phyloP scores from a whole-genome alignment of 495 filamentous ascomycete species.

The Achaetomiella virescens region DNA sequence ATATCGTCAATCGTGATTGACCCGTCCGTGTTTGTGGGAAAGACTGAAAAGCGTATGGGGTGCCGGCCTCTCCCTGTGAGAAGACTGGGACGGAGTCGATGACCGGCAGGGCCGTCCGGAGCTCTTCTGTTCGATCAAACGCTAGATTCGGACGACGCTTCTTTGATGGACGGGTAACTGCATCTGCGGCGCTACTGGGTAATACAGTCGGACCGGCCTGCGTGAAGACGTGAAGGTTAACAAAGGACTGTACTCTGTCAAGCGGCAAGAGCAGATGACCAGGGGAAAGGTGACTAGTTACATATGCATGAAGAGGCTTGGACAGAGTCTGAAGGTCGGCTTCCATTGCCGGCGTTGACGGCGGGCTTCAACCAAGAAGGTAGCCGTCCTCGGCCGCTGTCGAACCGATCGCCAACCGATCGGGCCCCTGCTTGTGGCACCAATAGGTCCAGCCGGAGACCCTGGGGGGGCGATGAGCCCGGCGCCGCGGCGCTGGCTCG shows the following conservation, averaged over 20 bases:
- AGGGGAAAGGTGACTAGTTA: not conserved
- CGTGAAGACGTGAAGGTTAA: not conserved
- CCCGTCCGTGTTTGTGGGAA: not conserved
- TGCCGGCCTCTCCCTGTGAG: not conserved
- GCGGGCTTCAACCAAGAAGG: not conserved
- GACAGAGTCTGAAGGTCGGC: not conserved
- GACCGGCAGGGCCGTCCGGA: not conserved
- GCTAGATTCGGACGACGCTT: not conserved
- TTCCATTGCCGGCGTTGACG: not conserved
- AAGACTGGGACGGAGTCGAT: not conserved
- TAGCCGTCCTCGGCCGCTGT: not conserved
- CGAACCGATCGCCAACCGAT: not conserved
- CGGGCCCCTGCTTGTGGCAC: not conserved
- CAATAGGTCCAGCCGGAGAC: not conserved
- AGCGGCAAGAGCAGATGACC: not conserved
- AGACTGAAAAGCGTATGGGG: not conserved
- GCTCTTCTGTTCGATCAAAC: not conserved
- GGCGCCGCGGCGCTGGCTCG: slow-evolving; percentile 2
- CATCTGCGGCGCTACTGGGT: not conserved
- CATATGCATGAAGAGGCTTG: not conserved
- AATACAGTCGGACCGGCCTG: not conserved
- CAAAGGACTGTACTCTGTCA: not conserved
- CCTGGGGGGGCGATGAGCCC: not conserved
- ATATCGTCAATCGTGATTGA: not conserved
- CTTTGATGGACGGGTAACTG: not conserved